Evolutionary conservation across 768 basidiomycete species (phyloP).

Genomic region (Trametes punicea): DNA sequence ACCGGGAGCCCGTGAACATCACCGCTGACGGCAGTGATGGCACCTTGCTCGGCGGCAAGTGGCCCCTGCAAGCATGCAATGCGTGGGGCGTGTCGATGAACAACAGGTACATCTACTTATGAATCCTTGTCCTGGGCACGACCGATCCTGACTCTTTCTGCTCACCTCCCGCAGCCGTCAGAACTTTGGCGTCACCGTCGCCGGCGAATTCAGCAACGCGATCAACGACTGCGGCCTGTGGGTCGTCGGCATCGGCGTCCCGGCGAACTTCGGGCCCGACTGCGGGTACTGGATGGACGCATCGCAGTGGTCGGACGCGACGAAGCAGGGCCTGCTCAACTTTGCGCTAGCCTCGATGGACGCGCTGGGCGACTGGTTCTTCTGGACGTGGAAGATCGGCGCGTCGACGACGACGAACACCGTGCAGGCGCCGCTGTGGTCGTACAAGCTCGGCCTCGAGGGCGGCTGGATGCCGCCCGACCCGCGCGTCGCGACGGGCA

Average conservation of each 20-base stretch:
- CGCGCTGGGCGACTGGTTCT: conserved; percentile 64
- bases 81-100: conserved; percentile 45
- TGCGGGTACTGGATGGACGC: conserved; percentile 45
- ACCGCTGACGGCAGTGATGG: conserved; percentile 32
- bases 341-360: conserved; percentile 59
- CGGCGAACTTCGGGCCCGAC: conserved; percentile 38
- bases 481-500: conserved; percentile 60
- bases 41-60: conserved; percentile 24
- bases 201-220: conserved; percentile 70
- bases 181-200: conserved; percentile 62
- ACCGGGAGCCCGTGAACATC: conserved; percentile 32
- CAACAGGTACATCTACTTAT: conserved; percentile 33
- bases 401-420: conserved; percentile 44
- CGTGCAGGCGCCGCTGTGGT: conserved; percentile 58
- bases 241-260: conserved; percentile 33
- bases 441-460: conserved; percentile 61
- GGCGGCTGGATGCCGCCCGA: conserved; percentile 75
- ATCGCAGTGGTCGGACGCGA: conserved; percentile 44
- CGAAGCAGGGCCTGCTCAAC: conserved; percentile 46
- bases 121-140: not conserved
- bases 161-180: conserved; percentile 33
- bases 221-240: conserved; percentile 60
- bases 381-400: conserved; percentile 78
- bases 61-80: conserved; percentile 37
- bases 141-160: not conserved